These are phyloP conservation scores for Colletotrichum plurivorum DNA, from an alignment of 2,329 filamentous ascomycete genomes.

Conservation along the genomic window DNA sequence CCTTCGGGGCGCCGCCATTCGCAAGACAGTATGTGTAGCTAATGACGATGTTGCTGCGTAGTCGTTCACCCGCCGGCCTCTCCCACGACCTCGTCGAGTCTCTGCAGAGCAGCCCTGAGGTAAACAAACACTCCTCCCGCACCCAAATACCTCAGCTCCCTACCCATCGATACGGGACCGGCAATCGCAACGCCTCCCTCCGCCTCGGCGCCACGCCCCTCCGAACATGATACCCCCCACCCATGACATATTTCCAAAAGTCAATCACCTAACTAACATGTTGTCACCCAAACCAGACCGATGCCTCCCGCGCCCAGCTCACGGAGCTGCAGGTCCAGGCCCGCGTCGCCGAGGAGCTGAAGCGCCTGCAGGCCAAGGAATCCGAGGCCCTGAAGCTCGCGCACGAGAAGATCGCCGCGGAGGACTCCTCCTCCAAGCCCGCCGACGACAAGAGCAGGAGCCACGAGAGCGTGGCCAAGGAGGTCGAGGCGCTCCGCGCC, in stretches of 20 bases:
- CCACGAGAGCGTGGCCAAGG: slow-evolving; percentile 68
- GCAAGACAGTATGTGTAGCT: slow-evolving; percentile 30
- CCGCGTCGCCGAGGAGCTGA: slow-evolving; percentile 88
- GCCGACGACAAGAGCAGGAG: slow-evolving; percentile 47
- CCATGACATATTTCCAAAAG: not conserved
- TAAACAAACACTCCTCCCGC: slow-evolving; percentile 57
- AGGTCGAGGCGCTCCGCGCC: slow-evolving; percentile 70
- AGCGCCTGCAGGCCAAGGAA: slow-evolving; percentile 81
- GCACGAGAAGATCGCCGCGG: slow-evolving; percentile 72
- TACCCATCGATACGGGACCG: not conserved
- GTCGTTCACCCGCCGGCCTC: slow-evolving; percentile 67
- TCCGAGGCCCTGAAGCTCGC: slow-evolving; percentile 77
- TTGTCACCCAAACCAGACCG: slow-evolving; percentile 73
- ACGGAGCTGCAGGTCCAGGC: slow-evolving; percentile 90
- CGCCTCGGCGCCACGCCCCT: not conserved
- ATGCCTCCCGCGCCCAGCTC: slow-evolving; percentile 86
- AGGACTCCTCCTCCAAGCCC: slow-evolving; percentile 44
- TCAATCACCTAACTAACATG: slow-evolving; percentile 1
- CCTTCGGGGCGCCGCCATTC: not conserved
- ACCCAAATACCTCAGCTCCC: not conserved
- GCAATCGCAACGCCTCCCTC: not conserved
- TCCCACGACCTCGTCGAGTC: slow-evolving; percentile 87
- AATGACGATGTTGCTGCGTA: slow-evolving; percentile 44
- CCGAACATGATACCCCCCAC: not conserved
- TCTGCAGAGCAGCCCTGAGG: slow-evolving; percentile 88